These are phyloP conservation scores for Cercospora sp. DNA, from an alignment of 2,329 filamentous ascomycete genomes.

Conservation along the genomic window DNA sequence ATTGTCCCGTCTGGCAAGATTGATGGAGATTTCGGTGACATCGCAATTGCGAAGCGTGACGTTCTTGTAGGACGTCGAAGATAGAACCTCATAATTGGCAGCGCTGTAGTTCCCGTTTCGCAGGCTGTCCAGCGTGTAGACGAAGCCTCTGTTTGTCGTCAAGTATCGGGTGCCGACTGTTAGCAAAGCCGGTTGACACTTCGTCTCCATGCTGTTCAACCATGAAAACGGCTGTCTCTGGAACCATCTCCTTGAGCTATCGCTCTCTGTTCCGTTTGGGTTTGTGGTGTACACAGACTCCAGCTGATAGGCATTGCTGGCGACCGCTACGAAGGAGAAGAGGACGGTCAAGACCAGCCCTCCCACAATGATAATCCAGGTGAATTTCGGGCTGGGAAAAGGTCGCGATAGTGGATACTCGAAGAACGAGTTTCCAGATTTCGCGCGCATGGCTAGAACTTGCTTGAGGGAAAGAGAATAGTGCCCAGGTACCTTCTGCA, in stretches of 20 bases:
- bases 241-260: constrained; percentile 10
- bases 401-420: constrained; percentile 14
- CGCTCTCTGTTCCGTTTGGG: constrained; percentile 12
- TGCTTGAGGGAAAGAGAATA: not conserved
- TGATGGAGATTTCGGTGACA: constrained; percentile 14
- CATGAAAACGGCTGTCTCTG: constrained; percentile 17
- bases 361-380: constrained; percentile 6
- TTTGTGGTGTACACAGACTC: constrained; percentile 15
- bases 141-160: constrained; percentile 13
- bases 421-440: constrained; percentile 11
- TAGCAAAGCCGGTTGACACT: constrained; percentile 13
- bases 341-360: constrained; percentile 7
- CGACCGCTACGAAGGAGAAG: constrained; percentile 18
- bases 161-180: constrained; percentile 13
- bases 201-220: constrained; percentile 14
- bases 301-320: constrained; percentile 17
- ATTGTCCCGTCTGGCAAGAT: constrained; percentile 4
- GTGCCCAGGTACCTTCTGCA: not conserved
- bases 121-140: constrained; percentile 13
- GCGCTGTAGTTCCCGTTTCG: not conserved
- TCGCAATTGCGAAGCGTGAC: constrained; percentile 6
- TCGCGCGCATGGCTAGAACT: not conserved
- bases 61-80: constrained; percentile 11
- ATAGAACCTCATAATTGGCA: constrained; percentile 6
- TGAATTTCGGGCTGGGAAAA: constrained; percentile 6